Percentiles rank a stretch among this genome's conserved stretches.
phyloP scores from a whole-genome alignment of 2,329 filamentous ascomycete species.

The Ophiostoma ulmi region DNA sequence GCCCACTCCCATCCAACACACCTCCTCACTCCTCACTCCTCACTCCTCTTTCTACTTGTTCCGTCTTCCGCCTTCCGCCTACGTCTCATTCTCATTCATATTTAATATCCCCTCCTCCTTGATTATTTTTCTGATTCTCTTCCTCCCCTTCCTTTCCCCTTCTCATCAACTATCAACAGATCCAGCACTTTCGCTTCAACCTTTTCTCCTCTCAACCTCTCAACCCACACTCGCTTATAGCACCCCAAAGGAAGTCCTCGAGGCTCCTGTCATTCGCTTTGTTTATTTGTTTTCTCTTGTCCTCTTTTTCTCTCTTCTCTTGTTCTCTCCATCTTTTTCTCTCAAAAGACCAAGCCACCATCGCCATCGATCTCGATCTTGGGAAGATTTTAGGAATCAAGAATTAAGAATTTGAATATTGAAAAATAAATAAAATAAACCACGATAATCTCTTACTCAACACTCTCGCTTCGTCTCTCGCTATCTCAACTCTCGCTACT shows the following conservation, averaged over 20 bases:
- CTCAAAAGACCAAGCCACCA: not conserved
- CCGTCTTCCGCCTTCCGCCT: not conserved
- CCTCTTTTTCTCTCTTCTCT: conserved; percentile 4
- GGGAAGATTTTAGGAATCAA: not conserved
- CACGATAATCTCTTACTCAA: not conserved
- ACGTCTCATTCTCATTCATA: conserved; percentile 16
- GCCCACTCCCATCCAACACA: conserved; percentile 13
- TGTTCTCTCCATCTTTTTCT: not conserved
- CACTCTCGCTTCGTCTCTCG: conserved; percentile 12
- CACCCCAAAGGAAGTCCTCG: conserved; percentile 61
- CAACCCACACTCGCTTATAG: conserved; percentile 48
- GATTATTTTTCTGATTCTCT: conserved; percentile 25
- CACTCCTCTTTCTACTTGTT: not conserved
- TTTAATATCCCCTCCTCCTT: conserved; percentile 25
- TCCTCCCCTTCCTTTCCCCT: conserved; percentile 15
- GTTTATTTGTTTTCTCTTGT: conserved; percentile 42
- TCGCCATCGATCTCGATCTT: not conserved
- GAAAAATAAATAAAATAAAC: not conserved
- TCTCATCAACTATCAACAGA: conserved; percentile 19
- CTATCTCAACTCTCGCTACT: not conserved
- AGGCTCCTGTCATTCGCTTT: conserved; percentile 72
- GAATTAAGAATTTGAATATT: not conserved
- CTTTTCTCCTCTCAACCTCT: conserved; percentile 29
- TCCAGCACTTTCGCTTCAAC: conserved; percentile 39
- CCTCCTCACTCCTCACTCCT: conserved; percentile 2